Base-by-base conservation (phyloP, 495 filamentous ascomycete genomes). In the Chaetomium cochliodes region DNA sequence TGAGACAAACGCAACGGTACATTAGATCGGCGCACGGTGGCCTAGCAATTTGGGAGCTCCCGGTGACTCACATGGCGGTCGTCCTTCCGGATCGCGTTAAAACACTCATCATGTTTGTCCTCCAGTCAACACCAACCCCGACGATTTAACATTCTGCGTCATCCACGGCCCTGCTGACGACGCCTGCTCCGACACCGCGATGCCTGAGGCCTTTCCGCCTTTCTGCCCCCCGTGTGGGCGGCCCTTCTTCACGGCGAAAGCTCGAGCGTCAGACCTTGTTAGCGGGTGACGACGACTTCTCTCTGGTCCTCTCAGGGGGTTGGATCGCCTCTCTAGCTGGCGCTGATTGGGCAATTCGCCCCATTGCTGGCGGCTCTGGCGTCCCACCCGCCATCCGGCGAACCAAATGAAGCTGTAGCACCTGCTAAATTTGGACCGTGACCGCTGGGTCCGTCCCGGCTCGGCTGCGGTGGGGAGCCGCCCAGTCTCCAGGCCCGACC, bases 401-500 rank as follows among this genome's bases (percentile, higher is more conserved):
- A 58, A 54, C 53, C 58, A 62, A 20, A 57, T 63, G 46, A 54
- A 23, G 49, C 37, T 42, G 65, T 63, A 67, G 56, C 66, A 68
- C 66, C 66, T 68, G 66, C 66, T 68, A 26, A 57, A 62, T 68
- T 62, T 65, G 66, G 66, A 56, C 33, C 57, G 26, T 28, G 42
- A 39, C 52, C 50, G 58, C 58, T 50, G 39, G 66, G 52, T 67
- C 65, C 62, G 65, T 42, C 61, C 42, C 55, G 65, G 59, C 37
- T 64, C 49, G 60, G 60, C 28, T 41, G 42, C 30, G 49, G 46
- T 60, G 57, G 49, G 44, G 57, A 53, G 22, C 62, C 25, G 47
- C 61, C 49, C 42, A 37, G 39, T 8, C 5, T 5, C 26, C 37
- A 39, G 23, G 23, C 13, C 16, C 33, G 58, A 47, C 53, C 65